Conservation (phyloP, 2,329 filamentous ascomycete genomes). For the Fusarium stilboides region DNA sequence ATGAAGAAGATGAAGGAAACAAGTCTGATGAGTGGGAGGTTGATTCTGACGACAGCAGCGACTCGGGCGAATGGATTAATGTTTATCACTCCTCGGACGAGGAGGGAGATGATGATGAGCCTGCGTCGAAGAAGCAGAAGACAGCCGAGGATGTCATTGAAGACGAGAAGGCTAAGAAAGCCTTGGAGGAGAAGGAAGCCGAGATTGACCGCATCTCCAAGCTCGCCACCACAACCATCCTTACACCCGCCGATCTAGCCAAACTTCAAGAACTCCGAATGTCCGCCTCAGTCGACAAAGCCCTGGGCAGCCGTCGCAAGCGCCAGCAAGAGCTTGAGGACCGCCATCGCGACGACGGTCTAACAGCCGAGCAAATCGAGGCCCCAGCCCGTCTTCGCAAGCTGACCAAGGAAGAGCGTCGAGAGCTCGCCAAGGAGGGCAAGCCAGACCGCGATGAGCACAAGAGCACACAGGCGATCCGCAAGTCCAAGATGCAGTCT, state of each 20-base stretch:
- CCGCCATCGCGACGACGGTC: constrained; percentile 86
- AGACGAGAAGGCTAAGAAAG: constrained; percentile 61
- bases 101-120: constrained; percentile 75
- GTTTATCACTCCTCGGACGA: constrained; percentile 89
- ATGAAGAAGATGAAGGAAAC: constrained; percentile 70
- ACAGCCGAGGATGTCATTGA: constrained; percentile 50
- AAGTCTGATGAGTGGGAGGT: constrained; percentile 74
- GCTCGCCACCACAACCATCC: constrained; percentile 91
- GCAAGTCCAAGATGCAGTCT: constrained; percentile 87
- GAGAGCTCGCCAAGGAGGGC: constrained; percentile 86
- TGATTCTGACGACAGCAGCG: constrained; percentile 71
- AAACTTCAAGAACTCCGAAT: constrained; percentile 92
- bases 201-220: constrained; percentile 72
- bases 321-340: constrained; percentile 62
- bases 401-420: constrained; percentile 89
- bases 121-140: constrained; percentile 66
- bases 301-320: constrained; percentile 64
- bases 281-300: constrained; percentile 78
- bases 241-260: constrained; percentile 95
- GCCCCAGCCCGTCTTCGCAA: constrained; percentile 86
- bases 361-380: constrained; percentile 94
- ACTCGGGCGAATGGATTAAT: constrained; percentile 93
- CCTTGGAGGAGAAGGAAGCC: constrained; percentile 56
- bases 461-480: constrained; percentile 86
- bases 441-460: constrained; percentile 84